Conservation (phyloP, 768 basidiomycete species). For the Lepiota venenata region DNA sequence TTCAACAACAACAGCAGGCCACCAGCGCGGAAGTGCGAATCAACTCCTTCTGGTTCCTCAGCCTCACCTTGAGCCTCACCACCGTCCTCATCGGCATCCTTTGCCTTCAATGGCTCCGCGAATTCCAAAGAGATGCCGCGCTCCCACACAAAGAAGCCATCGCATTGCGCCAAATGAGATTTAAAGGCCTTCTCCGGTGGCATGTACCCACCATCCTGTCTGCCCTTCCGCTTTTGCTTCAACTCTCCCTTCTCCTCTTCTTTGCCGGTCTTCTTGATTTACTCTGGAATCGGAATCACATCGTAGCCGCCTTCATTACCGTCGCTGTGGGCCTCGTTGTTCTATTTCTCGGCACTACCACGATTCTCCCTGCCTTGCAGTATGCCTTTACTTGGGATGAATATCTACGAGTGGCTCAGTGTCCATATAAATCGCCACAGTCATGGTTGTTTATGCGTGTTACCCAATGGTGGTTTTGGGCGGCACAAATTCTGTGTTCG, state of each 20-base stretch:
- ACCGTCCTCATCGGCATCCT: slow-evolving; percentile 16
- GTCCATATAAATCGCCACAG: slow-evolving; percentile 31
- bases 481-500: slow-evolving; percentile 7
- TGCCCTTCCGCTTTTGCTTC: slow-evolving; percentile 14
- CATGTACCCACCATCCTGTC: slow-evolving; percentile 14
- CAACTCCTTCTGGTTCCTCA: slow-evolving; percentile 15
- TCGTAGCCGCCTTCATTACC: slow-evolving; percentile 11
- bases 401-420: slow-evolving; percentile 23
- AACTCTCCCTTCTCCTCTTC: slow-evolving; percentile 14
- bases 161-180: slow-evolving; percentile 15
- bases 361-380: slow-evolving; percentile 24
- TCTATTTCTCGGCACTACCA: slow-evolving; percentile 17
- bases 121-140: slow-evolving; percentile 11
- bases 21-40: slow-evolving; percentile 10
- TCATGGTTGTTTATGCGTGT: slow-evolving; percentile 27
- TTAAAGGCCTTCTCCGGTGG: slow-evolving; percentile 12
- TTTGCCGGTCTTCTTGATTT: slow-evolving; percentile 14
- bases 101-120: slow-evolving; percentile 17
- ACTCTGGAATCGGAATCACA: slow-evolving; percentile 11
- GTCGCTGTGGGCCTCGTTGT: slow-evolving; percentile 7
- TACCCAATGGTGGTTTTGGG: slow-evolving; percentile 19
- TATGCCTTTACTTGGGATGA: slow-evolving; percentile 22
- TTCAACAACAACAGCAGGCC: not conserved
- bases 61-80: slow-evolving; percentile 14
- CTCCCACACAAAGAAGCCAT: slow-evolving; percentile 15